These are phyloP conservation scores for Trifolium repens DNA, from an alignment of 306 rosid species.

Conservation along the genomic window DNA sequence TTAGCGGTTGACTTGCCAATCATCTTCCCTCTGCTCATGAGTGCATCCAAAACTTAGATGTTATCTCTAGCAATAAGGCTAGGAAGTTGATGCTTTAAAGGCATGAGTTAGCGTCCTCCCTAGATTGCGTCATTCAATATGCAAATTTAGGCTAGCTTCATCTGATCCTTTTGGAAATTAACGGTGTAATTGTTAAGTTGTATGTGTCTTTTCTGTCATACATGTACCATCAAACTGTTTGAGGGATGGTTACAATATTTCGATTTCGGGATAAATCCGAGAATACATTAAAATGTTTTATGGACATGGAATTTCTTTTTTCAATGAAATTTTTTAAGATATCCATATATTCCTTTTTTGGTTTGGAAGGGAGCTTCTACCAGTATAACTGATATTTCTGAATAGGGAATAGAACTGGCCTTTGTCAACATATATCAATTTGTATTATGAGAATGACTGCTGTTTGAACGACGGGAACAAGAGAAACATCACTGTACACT, in stretches of 20 bases:
- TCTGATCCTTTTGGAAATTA: neutral
- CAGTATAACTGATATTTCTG: constrained; percentile 9
- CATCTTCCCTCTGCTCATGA: constrained; percentile 11
- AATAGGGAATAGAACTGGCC: constrained; percentile 22
- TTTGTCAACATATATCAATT: constrained; percentile 6
- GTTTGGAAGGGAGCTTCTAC: constrained; percentile 11
- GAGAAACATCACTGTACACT: constrained; percentile 2
- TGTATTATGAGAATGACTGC: neutral
- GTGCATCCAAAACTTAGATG: neutral
- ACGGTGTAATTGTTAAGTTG: neutral
- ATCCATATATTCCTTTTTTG: constrained; percentile 4
- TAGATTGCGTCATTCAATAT: neutral
- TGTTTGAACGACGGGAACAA: constrained; percentile 24
- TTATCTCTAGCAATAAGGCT: neutral
- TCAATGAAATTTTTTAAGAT: neutral
- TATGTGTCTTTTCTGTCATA: neutral
- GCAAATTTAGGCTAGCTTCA: constrained; percentile 18
- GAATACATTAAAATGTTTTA: constrained; percentile 3
- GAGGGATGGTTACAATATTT: constrained; percentile 29
- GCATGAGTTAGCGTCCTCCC: constrained; percentile 1
- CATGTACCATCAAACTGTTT: neutral
- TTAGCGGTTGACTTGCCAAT: neutral
- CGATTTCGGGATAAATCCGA: constrained; percentile 4
- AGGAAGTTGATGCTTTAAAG: constrained; percentile 18
- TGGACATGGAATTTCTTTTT: neutral